Evolutionary conservation across 176 grass and related monocot genomes (phyloP).

Genomic region (Luzula sylvatica): DNA sequence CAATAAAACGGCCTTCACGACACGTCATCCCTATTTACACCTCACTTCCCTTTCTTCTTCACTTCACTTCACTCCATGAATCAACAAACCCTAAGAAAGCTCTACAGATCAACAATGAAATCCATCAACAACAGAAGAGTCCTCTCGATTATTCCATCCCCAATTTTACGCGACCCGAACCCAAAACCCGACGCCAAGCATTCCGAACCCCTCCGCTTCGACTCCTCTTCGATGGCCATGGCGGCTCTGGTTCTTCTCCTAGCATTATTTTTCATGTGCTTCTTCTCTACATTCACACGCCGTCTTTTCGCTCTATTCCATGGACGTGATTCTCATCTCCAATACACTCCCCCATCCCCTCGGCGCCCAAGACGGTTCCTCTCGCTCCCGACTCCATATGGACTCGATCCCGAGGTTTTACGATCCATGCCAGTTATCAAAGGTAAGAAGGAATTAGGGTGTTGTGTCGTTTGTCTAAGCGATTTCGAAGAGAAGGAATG

Average conservation of each 20-base stretch:
- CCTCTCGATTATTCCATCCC: not conserved
- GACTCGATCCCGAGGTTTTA: constrained; percentile 15
- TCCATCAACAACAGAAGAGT: not conserved
- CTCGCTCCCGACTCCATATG: not conserved
- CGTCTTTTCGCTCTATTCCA: constrained; percentile 10
- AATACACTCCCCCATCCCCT: not conserved
- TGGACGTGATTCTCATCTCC: not conserved
- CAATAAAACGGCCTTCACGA: no score
- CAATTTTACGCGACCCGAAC: not conserved
- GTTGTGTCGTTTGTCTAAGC: constrained; percentile 33
- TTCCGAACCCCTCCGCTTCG: not conserved
- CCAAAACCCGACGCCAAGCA: not conserved
- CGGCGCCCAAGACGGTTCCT: not conserved
- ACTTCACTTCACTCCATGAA: not conserved
- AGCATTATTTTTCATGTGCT: constrained; percentile 17
- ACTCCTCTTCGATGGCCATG: constrained; percentile 7
- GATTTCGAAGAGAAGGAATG: constrained; percentile 29
- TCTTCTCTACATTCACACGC: constrained; percentile 8
- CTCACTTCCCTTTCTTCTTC: not conserved
- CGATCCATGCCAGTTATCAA: constrained; percentile 17
- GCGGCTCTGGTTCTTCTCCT: constrained; percentile 17
- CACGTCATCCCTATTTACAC: not conserved
- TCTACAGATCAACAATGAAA: not conserved
- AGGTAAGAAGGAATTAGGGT: not conserved
- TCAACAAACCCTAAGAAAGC: not conserved